phyloP scores from a whole-genome alignment of 345 rosid genomes.

The Salix purpurea region DNA sequence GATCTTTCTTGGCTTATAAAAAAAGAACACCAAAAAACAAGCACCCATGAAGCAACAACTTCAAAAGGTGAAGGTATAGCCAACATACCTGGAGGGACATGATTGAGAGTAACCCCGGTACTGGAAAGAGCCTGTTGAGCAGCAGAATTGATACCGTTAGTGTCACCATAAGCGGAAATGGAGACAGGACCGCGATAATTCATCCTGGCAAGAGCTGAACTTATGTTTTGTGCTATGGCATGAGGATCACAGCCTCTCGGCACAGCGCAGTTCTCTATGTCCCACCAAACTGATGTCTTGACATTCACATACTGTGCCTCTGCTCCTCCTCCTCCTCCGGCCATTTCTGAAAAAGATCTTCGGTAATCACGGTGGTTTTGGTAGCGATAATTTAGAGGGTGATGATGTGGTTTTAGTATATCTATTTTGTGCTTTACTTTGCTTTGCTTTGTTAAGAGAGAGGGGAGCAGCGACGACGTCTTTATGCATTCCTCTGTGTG shows the following conservation, averaged over 20 bases:
- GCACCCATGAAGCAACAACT: not conserved
- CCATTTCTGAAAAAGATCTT: not conserved
- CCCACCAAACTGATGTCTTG: slow-evolving; percentile 95
- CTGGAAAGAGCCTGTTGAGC: slow-evolving; percentile 79
- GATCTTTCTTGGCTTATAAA: not conserved
- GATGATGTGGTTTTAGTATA: not conserved
- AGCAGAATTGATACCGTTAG: slow-evolving; percentile 47
- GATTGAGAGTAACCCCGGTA: slow-evolving; percentile 86
- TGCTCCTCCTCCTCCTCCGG: slow-evolving; percentile 10
- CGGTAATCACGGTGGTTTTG: not conserved
- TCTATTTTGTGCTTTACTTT: not conserved
- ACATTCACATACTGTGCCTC: slow-evolving; percentile 63
- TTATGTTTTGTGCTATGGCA: slow-evolving; percentile 78
- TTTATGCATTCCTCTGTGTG: too few species aligned
- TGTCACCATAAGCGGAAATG: slow-evolving; percentile 85
- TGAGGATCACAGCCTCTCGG: slow-evolving; percentile 65
- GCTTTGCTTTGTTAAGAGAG: not conserved
- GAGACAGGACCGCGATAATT: slow-evolving; percentile 77
- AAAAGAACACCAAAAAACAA: not conserved
- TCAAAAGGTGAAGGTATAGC: not conserved
- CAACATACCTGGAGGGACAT: slow-evolving; percentile 71
- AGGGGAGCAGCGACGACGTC: too few species aligned
- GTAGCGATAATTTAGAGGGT: not conserved
- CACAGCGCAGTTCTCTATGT: slow-evolving; percentile 84
- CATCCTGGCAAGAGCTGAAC: slow-evolving; percentile 66